Conservation (phyloP, 1,139 yeast species). For the Kluyveromyces marxianus region DNA sequence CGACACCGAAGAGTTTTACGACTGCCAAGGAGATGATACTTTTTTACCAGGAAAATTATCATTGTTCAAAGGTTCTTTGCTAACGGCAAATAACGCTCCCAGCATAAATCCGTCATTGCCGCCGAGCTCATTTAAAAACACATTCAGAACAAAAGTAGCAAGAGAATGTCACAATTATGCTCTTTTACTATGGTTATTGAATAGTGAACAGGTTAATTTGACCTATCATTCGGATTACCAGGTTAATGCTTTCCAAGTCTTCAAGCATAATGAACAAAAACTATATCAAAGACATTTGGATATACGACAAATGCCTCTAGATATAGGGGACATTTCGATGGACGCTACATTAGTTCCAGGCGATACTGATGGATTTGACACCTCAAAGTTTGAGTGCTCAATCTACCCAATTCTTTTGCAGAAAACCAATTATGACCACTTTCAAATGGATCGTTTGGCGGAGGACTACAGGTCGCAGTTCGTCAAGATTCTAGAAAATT, state of each 20-base stretch:
- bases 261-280: background rate
- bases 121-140: constrained; percentile 6
- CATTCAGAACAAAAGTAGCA: constrained; percentile 5
- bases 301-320: background rate
- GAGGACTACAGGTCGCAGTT: constrained; percentile 10
- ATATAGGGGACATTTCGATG: background rate
- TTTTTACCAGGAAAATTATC: background rate
- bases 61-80: background rate
- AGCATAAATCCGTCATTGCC: constrained; percentile 4
- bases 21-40: background rate
- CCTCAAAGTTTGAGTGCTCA: constrained; percentile 1
- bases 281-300: background rate
- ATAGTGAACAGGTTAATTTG: constrained; percentile 3
- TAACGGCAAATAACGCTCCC: background rate
- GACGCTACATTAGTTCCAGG: background rate
- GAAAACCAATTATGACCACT: constrained; percentile 8
- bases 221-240: constrained; percentile 1
- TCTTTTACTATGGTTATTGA: constrained; percentile 10
- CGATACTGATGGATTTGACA: background rate
- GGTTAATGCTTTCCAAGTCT: constrained; percentile 1
- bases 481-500: constrained; percentile 6
- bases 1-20: background rate
- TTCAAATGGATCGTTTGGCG: constrained; percentile 8
- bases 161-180: constrained; percentile 7
- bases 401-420: constrained; percentile 10